Base-by-base conservation (phyloP, 129 eudicot species). In the Flaveria linearis region DNA sequence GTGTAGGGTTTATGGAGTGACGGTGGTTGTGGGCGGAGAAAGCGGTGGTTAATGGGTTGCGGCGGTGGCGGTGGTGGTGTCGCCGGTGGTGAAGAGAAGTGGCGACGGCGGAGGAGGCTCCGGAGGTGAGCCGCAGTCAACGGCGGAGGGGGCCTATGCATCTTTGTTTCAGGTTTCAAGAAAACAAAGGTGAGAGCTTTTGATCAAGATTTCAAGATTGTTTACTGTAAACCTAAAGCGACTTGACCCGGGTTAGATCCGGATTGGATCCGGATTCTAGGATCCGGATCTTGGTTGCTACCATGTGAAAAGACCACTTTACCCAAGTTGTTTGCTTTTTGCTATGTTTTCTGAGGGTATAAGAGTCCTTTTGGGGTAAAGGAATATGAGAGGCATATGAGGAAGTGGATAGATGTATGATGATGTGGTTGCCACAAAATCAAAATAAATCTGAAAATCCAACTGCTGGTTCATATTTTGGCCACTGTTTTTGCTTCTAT, bases 351-450 rank as follows among this genome's bases (percentile, higher is more conserved):
- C 10, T 22, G 57, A 72, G 87, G 85, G 76, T 61, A 55, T 55
- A 67, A 60, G 2, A 11, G 85, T 81, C 78, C 62, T 81, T 77
- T 77, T 3, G 13, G 1, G 2, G 4, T 1, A 9, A 73, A 78
- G 16, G 41, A 60, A 60, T 76, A 61, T 53, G 64, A 77, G 80
- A 71, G 81, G 83, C 78, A 72, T 73, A 71, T 58, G 76, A 64
- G 82, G 73, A 78, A 73, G 83, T 81, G 84, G 85, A 84, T 78
- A 75, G 76, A 74, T 50, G 62, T 20, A 68, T 61, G 87, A 83
- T 83, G 85, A 63, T 68, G 83, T 78, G 86, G 83, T 74, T 73
- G 75, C 67, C 68, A 83, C 73, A 68, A 73, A 78, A 82, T 45
- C 86, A 67, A 22, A 36, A 74, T 5, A 78, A 26, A 69, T n/a